These are phyloP conservation scores for Endoconidiophora polonica DNA, from an alignment of 2,329 filamentous ascomycete genomes.

Conservation along the genomic window DNA sequence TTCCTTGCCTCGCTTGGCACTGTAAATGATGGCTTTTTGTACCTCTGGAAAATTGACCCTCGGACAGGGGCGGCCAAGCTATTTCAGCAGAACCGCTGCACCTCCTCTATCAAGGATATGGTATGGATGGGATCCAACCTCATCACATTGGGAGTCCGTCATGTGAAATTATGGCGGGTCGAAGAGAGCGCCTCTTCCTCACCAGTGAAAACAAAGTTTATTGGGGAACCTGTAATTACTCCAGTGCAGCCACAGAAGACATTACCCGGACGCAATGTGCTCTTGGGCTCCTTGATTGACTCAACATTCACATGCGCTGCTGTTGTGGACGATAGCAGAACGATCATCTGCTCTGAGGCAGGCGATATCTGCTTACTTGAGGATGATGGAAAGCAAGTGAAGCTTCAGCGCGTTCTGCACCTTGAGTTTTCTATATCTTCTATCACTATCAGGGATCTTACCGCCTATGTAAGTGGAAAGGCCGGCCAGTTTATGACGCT, in stretches of 20 bases:
- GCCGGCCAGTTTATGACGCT: slow-evolving; percentile 41
- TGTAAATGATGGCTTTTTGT: slow-evolving; percentile 84
- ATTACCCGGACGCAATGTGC: slow-evolving; percentile 69
- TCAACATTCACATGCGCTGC: slow-evolving; percentile 68
- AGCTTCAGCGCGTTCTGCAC: slow-evolving; percentile 47
- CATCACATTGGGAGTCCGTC: slow-evolving; percentile 74
- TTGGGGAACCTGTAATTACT: slow-evolving; percentile 16
- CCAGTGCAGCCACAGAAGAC: slow-evolving; percentile 35
- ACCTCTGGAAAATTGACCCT: slow-evolving; percentile 76
- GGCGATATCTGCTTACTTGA: slow-evolving; percentile 84
- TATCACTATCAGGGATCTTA: slow-evolving; percentile 41
- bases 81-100: slow-evolving; percentile 80
- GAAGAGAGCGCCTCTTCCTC: slow-evolving; percentile 47
- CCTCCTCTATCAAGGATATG: slow-evolving; percentile 70
- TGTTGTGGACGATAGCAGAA: slow-evolving; percentile 52
- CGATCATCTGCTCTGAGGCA: slow-evolving; percentile 71
- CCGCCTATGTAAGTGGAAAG: slow-evolving; percentile 53
- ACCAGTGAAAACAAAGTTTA: slow-evolving; percentile 45
- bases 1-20: slow-evolving; percentile 79
- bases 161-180: slow-evolving; percentile 85
- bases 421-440: slow-evolving; percentile 53
- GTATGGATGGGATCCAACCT: slow-evolving; percentile 75
- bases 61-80: slow-evolving; percentile 65
- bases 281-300: slow-evolving; percentile 69
- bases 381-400: slow-evolving; percentile 55